These are phyloP conservation scores for Yarrowia sp. DNA, from an alignment of 805 yeast genomes.

Conservation along the genomic window DNA sequence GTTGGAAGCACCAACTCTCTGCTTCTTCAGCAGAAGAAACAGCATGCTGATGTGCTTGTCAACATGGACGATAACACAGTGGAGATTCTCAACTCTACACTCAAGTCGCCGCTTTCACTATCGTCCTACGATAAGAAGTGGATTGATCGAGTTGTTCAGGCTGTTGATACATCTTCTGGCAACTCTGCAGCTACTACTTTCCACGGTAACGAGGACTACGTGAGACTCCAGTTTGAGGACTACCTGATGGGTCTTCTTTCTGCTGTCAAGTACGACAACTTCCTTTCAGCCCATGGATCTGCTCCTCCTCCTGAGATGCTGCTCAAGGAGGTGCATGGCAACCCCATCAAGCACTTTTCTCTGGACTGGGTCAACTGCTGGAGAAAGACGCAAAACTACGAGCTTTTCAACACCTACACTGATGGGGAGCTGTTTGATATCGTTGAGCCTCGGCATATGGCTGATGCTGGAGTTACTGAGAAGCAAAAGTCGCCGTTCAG, in stretches of 20 bases:
- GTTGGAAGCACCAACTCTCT: slow-evolving; percentile 88
- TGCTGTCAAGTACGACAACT: slow-evolving; percentile 65
- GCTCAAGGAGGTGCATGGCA: slow-evolving; percentile 38
- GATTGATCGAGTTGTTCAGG: slow-evolving; percentile 55
- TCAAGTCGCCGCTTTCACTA: slow-evolving; percentile 48
- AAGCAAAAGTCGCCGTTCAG: slow-evolving; percentile 10
- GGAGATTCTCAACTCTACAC: slow-evolving; percentile 42
- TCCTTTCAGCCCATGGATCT: slow-evolving; percentile 43
- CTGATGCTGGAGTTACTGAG: slow-evolving; percentile 20
- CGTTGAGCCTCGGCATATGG: slow-evolving; percentile 49
- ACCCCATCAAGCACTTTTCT: slow-evolving; percentile 47
- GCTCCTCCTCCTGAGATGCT: slow-evolving; percentile 41
- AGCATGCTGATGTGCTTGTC: slow-evolving; percentile 67
- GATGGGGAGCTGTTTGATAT: slow-evolving; percentile 70
- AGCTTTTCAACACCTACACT: slow-evolving; percentile 53
- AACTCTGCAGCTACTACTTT: slow-evolving; percentile 38
- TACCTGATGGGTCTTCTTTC: slow-evolving; percentile 75
- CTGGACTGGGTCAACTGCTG: slow-evolving; percentile 51
- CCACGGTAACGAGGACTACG: slow-evolving; percentile 80
- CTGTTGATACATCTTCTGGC: slow-evolving; percentile 45
- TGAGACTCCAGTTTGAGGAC: slow-evolving; percentile 86
- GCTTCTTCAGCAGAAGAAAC: slow-evolving; percentile 60
- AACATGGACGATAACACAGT: slow-evolving; percentile 52
- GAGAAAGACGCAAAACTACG: slow-evolving; percentile 54
- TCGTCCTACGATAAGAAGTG: slow-evolving; percentile 71